Conservation (phyloP, 208 protist genomes). For the Trypanosoma vivax region DNA sequence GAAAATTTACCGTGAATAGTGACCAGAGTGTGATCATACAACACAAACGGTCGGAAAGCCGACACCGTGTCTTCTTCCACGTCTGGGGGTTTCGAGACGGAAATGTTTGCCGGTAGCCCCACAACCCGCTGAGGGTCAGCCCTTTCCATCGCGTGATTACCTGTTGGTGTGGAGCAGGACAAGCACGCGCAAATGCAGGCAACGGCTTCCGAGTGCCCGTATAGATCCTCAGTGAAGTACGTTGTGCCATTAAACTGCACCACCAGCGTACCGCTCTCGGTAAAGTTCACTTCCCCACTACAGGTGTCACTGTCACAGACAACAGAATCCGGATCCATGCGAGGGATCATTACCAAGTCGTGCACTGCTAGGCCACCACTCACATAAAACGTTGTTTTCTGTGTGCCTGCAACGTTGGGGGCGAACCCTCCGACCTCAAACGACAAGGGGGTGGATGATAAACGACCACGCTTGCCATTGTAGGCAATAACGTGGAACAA, state of each 20-base stretch:
- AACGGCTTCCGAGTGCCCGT: background rate
- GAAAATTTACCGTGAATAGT: constrained; percentile 5
- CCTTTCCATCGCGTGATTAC: background rate
- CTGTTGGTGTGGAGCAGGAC: background rate
- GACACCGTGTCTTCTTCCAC: background rate
- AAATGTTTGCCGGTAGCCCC: background rate
- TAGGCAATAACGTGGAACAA: background rate
- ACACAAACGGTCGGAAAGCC: constrained; percentile 3
- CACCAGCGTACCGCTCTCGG: background rate
- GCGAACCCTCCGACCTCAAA: background rate
- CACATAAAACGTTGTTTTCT: no score
- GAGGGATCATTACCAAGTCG: no score
- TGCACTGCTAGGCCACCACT: no score
- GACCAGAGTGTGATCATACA: background rate
- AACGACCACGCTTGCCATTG: background rate
- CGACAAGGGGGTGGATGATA: background rate
- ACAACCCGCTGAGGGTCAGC: background rate
- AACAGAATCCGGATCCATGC: background rate
- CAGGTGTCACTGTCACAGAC: background rate
- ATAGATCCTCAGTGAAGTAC: background rate
- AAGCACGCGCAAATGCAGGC: constrained; percentile 4
- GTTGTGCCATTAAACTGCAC: background rate
- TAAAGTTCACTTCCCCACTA: background rate
- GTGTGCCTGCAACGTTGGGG: background rate
- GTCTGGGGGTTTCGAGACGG: background rate